Evolutionary conservation across 352 stramenopile species (phyloP).

Genomic region (Paralagenidium karlingii): DNA sequence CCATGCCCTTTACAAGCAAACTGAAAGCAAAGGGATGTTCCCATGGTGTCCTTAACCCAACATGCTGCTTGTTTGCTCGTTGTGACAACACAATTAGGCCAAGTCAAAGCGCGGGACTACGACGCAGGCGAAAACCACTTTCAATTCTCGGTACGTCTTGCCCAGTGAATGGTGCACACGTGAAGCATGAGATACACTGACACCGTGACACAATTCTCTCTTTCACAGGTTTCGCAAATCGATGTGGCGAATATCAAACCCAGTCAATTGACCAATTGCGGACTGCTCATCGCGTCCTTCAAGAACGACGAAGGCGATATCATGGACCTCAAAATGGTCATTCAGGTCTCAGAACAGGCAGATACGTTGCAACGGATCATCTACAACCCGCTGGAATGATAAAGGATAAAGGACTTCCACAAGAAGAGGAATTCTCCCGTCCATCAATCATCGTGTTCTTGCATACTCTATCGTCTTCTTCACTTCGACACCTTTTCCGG

Average conservation of each 20-base stretch:
- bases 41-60: slow-evolving; percentile 16
- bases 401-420: too few relatives aligned
- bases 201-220: neutral
- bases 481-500: too few relatives aligned
- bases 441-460: too few relatives aligned
- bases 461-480: too few relatives aligned
- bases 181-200: neutral
- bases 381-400: slow-evolving; percentile 82
- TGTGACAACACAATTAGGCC: slow-evolving; percentile 44
- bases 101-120: slow-evolving; percentile 55
- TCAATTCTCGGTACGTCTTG: slow-evolving; percentile 59
- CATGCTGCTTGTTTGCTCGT: neutral
- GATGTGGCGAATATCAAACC: slow-evolving; percentile 61
- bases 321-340: slow-evolving; percentile 81
- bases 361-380: slow-evolving; percentile 69
- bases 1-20: too few relatives aligned
- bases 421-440: too few relatives aligned
- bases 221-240: slow-evolving; percentile 59
- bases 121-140: slow-evolving; percentile 59
- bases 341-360: slow-evolving; percentile 75
- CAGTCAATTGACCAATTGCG: slow-evolving; percentile 79
- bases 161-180: neutral
- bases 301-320: slow-evolving; percentile 60
- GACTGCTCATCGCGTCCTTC: slow-evolving; percentile 74
- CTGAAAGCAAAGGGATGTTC: too few relatives aligned